Percentiles rank a stretch among this genome's conserved stretches.
phyloP scores from a whole-genome alignment of 176 grass and related monocot species.

The Oryza australiensis region DNA sequence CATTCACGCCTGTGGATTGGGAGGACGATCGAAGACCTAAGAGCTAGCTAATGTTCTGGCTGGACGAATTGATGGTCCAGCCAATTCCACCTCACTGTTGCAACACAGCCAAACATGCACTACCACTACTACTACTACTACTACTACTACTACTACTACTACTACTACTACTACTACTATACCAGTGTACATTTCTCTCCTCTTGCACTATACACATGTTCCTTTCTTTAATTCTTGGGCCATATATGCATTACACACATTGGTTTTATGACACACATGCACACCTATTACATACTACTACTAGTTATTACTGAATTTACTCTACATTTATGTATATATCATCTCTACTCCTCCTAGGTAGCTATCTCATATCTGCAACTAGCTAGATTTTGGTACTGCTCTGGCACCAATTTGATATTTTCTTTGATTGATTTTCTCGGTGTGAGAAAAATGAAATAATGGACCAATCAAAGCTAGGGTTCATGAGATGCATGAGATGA shows the following conservation, averaged over 20 bases:
- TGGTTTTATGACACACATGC: background rate
- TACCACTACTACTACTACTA: background rate
- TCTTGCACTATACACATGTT: background rate
- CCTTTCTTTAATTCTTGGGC: conserved; percentile 5
- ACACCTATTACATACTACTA: background rate
- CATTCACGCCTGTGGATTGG: conserved; percentile 38
- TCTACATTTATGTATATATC: background rate
- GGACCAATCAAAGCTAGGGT: background rate
- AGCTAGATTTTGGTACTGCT: background rate
- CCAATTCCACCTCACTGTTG: conserved; percentile 40
- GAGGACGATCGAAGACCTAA: background rate
- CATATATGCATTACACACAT: background rate
- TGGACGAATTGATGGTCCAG: conserved; percentile 61
- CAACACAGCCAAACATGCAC: background rate
- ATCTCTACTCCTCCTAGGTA: background rate
- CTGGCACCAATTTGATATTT: background rate
- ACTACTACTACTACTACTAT: background rate
- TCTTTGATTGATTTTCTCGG: background rate
- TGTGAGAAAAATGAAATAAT: background rate
- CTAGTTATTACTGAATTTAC: background rate
- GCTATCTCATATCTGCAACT: background rate
- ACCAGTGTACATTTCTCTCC: background rate
- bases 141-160: too few species aligned
- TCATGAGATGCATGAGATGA: conserved; percentile 13
- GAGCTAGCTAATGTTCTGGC: conserved; percentile 24